Evolutionary conservation across 176 grass and related monocot genomes (phyloP), one percentile per base, ranked within the genome.

Genomic region (Paspalum vaginatum): DNA sequence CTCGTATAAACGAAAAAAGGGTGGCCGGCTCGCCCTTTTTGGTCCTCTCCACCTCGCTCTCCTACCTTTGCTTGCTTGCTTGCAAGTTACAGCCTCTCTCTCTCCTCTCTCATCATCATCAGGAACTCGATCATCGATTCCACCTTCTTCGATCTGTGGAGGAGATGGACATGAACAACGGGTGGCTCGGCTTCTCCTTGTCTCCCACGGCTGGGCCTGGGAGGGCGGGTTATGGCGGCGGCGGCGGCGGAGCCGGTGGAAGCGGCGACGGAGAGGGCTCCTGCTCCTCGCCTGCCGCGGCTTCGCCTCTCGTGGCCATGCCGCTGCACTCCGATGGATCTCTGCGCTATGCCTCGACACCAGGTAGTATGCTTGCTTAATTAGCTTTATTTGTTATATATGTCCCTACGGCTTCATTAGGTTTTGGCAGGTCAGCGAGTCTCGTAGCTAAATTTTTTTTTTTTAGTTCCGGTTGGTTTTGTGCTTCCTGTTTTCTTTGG

Each of bases 141-240:
- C n/a, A n/a, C n/a, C n/a, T n/a, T n/a, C n/a, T n/a, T n/a, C n/a
- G n/a, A n/a, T n/a, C n/a, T n/a, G n/a, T n/a, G n/a, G n/a, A n/a
- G n/a, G 81, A 72, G 45, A 88, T 87, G 89, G 92, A 94, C 64
- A 91, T 94, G 86, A 89, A 64, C 77, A 91, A 57, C 22, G 64
- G 84, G 16, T 94, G 92, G 92, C 89, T 94, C 20, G 86, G 92
- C 61, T 94, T 94, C 87, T 86, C 92, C 48, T 80, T 91, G 58
- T 87, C 81, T 55, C 89, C 81, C 25, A 74, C 83, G 0, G 61
- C 81, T 20, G 76, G 64, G 3, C 37, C 69, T 49, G 45, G 14
- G 44, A 25, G 25, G 22, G 9, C 10, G 9, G 80, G 75, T 24
- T 72, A 75, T 32, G 88, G 39, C 11, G 77, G n/a, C 17, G 77